Evolutionary conservation across 2,329 filamentous ascomycete genomes (phyloP), one percentile per base, ranked within the genome.

Genomic region (Thelonectria olida): DNA sequence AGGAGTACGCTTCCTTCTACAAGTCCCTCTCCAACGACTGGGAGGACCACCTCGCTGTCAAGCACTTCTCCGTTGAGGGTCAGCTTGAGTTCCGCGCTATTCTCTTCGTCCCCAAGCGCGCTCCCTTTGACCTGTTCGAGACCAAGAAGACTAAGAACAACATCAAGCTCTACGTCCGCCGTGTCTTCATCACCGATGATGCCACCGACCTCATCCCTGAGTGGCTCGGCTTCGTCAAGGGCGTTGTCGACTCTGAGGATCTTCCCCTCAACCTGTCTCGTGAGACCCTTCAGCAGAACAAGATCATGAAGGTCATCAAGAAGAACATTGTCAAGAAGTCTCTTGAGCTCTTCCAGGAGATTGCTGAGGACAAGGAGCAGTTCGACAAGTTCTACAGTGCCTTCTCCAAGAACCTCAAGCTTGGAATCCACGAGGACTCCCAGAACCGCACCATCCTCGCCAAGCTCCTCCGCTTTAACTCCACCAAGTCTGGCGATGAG

Each of bases 71-170:
- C 67, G 96, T 99, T 69, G 96, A 99, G 88, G 96, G 96, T 90
- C 96, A 98, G 87, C 94, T 99, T 72, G 96, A 99, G 86, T 99
- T 99, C 93, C 95, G 95, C 71, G 96, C 96, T 72, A 97, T 99
- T 82, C 93, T 99, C 80, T 99, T 96, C 87, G 95, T 99, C 57
- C 96, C 96, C 80, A 98, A 99, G 92, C 95, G 96, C 76, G 96
- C 96, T 82, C 96, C 96, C 75, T 99, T 99, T 82, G 96, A 99
- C 79, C 92, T 99, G 67, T 99, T 99, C 81, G 96, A 99, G 92
- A 97, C 95, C 80, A 99, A 99, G 93, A 97, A 97, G 92, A 97
- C 95, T 79, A 99, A 99, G 93, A 99, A 98, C 92, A 99, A 99
- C 92, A 98, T 99, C 90, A 99, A 99, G 91, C 91, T 99, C 75